phyloP scores from a whole-genome alignment of 495 filamentous ascomycete genomes.

The Talaromyces liani region DNA sequence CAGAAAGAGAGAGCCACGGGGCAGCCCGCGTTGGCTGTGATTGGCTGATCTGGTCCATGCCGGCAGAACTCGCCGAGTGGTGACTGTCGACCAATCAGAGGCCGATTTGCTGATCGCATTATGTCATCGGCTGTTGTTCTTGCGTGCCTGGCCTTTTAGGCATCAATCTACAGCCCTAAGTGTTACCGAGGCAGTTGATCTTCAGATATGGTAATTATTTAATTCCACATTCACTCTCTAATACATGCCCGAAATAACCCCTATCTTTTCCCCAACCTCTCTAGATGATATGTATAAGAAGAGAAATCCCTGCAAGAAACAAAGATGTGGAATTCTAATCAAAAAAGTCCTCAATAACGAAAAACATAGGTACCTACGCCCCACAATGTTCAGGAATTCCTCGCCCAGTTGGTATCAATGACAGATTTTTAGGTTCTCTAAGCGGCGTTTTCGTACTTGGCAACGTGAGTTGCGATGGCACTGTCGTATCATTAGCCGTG shows the following conservation, averaged over 20 bases:
- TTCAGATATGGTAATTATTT: too few relatives aligned
- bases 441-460: conserved; percentile 50
- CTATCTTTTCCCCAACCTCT: neutral
- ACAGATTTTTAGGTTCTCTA: conserved; percentile 10
- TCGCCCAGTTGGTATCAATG: conserved; percentile 13
- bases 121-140: neutral
- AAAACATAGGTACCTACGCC: neutral
- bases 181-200: neutral
- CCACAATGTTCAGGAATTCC: conserved; percentile 4
- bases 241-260: neutral
- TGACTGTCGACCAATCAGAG: neutral
- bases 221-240: neutral
- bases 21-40: conserved; percentile 23
- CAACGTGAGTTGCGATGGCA: conserved; percentile 61
- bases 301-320: neutral
- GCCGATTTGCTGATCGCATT: neutral
- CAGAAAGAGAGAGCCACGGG: conserved; percentile 20
- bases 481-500: conserved; percentile 26
- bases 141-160: neutral
- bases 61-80: conserved; percentile 34
- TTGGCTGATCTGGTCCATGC: conserved; percentile 26
- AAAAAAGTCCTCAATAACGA: neutral
- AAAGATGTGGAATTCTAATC: neutral
- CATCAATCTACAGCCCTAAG: neutral
- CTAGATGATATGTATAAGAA: neutral